Evolutionary conservation across 345 rosid genomes (phyloP).

Genomic region (Turritis glabra): DNA sequence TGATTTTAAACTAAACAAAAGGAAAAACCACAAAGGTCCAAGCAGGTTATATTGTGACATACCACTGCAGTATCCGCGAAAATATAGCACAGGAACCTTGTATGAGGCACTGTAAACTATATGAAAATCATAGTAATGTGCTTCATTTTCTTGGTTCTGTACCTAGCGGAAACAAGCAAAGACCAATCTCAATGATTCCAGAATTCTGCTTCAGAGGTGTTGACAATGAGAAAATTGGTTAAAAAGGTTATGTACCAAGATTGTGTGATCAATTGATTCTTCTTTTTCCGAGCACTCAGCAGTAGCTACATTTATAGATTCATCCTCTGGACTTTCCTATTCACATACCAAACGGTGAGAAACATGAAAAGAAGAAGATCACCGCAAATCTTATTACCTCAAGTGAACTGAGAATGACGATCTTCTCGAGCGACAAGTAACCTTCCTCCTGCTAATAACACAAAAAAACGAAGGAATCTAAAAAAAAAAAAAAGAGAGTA

Average conservation of each 20-base stretch:
- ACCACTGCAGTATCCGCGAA: conserved; percentile 69
- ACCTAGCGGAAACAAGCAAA: conserved; percentile 40
- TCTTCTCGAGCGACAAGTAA: conserved; percentile 65
- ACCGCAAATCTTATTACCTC: conserved; percentile 37
- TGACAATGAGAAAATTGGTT: not conserved
- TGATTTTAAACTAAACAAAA: conserved; percentile 2
- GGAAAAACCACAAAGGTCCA: not conserved
- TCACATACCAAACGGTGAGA: not conserved
- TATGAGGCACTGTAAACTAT: conserved; percentile 70
- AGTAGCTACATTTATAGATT: conserved; percentile 30
- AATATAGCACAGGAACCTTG: conserved; percentile 76
- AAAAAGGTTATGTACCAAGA: conserved; percentile 48
- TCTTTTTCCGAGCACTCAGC: conserved; percentile 37
- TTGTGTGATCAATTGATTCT: conserved; percentile 53
- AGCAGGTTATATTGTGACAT: conserved; percentile 20
- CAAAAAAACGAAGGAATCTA: not conserved
- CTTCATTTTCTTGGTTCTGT: conserved; percentile 41
- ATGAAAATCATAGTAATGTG: conserved; percentile 74
- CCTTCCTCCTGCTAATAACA: conserved; percentile 44
- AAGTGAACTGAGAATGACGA: conserved; percentile 40
- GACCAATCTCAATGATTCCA: not conserved
- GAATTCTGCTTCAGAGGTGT: not conserved
- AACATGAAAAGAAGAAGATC: not conserved
- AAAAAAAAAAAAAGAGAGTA: not conserved
- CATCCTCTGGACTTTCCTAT: conserved; percentile 40